Base-by-base conservation (phyloP, 2,329 filamentous ascomycete genomes). In the Phaeosphaeriaceae sp. region DNA sequence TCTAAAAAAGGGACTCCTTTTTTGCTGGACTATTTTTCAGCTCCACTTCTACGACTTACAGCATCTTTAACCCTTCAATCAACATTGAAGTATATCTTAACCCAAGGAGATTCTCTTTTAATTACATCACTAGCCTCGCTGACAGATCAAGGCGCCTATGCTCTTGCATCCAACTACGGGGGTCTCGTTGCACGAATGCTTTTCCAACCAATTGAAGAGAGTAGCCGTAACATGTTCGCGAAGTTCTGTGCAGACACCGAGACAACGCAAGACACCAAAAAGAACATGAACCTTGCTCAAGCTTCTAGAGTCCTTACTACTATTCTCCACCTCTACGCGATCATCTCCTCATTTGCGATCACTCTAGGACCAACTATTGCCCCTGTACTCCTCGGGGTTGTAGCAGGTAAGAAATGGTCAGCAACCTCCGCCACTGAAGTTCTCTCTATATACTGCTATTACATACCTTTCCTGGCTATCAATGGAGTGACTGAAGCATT, bases 121-220 rank as follows among this genome's bases (percentile, higher is more conserved):
- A 87, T 99, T 56, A 87, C 89, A 13, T 76, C 87, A 11, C 80
- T 97, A 48, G 87, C 92, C 6, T 86, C 86, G 0, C 83, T 94
- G 1, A 80, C 85, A 34, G 88, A 92, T 4, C 94, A 97, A 76
- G 94, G 94, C 12, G 86, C 91, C 29, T 99, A 97, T 68, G 91
- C 92, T 0, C 81, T 99, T 4, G 94, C 93, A 43, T 92, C 92
- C 63, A 99, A 97, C 73, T 99, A 81, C 70, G 94, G 94, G 17
- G 90, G 92, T 2, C 83, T 99, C 0, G 77, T 96, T 21, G 94
- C 94, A 0, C 85, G 94, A 3, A 84, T 97, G 56, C 77, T 99
- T 42, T 93, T 99, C 71, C 94, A 97, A 66, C 95, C 94, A 6
- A 85, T 99, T 51, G 94, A 99, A 73, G 95, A 99, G 74, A 93